Evolutionary conservation across 495 filamentous ascomycete species (phyloP).

Genomic region (Xylaria sp.): DNA sequence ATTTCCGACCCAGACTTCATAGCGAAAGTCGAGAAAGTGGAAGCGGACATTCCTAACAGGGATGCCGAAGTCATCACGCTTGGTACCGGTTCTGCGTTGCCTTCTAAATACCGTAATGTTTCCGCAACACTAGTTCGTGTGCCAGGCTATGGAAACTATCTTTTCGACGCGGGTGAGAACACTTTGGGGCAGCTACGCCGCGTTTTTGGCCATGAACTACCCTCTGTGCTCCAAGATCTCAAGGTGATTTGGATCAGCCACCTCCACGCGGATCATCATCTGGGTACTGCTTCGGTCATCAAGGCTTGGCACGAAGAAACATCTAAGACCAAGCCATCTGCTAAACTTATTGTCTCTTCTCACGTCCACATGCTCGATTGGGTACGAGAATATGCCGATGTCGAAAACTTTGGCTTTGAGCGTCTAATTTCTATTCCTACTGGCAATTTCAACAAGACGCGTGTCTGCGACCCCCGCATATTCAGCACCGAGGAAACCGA

Average conservation of each 20-base stretch:
- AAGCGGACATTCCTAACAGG: conserved; percentile 66
- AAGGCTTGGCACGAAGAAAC: conserved; percentile 74
- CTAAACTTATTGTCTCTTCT: conserved; percentile 57
- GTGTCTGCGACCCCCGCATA: not conserved
- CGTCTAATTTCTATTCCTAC: conserved; percentile 42
- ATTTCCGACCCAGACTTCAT: conserved; percentile 49
- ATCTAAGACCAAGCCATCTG: conserved; percentile 29
- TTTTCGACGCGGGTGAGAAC: conserved; percentile 92
- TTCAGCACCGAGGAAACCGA: conserved; percentile 34
- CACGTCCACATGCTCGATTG: conserved; percentile 71
- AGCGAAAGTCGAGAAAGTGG: conserved; percentile 45
- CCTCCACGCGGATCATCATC: conserved; percentile 94
- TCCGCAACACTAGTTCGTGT: conserved; percentile 84
- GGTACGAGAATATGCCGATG: conserved; percentile 75
- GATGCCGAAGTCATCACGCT: conserved; percentile 85
- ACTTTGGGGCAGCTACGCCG: conserved; percentile 91
- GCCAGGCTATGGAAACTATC: conserved; percentile 81
- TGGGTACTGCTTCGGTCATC: conserved; percentile 80
- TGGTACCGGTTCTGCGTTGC: conserved; percentile 87
- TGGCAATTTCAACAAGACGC: conserved; percentile 34
- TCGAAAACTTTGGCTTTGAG: conserved; percentile 79
- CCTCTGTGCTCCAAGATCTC: conserved; percentile 76
- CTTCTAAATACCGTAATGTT: conserved; percentile 94
- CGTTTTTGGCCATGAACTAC: conserved; percentile 67
- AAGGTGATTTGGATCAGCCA: conserved; percentile 94